These are phyloP conservation scores for Petunia hybrid DNA, from an alignment of 305 asterid genomes.

Conservation along the genomic window DNA sequence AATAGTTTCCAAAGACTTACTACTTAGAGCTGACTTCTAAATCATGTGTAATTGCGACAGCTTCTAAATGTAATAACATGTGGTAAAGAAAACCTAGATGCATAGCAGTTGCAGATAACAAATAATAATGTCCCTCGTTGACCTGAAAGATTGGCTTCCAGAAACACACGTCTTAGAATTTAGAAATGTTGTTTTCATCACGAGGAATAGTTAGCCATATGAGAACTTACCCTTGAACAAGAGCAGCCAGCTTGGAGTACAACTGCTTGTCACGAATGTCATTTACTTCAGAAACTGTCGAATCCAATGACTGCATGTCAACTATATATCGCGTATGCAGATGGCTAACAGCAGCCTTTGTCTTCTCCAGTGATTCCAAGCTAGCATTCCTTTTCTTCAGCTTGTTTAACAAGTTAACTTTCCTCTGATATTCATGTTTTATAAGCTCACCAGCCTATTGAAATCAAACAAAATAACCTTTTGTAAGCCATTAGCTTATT, in stretches of 20 bases:
- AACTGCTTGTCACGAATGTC: slow-evolving; percentile 94
- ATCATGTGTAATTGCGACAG: neutral
- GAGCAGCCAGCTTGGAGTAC: slow-evolving; percentile 84
- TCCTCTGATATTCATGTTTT: slow-evolving; percentile 89
- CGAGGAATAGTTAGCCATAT: neutral
- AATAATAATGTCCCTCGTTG: neutral
- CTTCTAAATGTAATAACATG: neutral
- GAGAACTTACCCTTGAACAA: slow-evolving; percentile 78
- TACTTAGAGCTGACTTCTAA: neutral
- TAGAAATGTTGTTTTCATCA: neutral
- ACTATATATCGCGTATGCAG: slow-evolving; percentile 94
- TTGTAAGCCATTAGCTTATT: slow-evolving; percentile 22
- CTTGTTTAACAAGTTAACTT: slow-evolving; percentile 73
- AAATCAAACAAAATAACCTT: slow-evolving; percentile 30
- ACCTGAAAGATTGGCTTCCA: neutral
- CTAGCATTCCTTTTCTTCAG: slow-evolving; percentile 82
- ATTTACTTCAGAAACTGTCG: slow-evolving; percentile 89
- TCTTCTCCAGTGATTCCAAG: slow-evolving; percentile 85
- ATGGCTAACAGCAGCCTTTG: slow-evolving; percentile 97
- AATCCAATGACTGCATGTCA: slow-evolving; percentile 97
- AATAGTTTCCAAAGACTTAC: neutral
- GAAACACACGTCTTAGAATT: neutral
- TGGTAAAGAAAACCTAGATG: neutral
- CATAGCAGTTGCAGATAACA: neutral
- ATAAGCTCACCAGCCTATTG: slow-evolving; percentile 86